Evolutionary conservation across 2,329 filamentous ascomycete species (phyloP), one percentile per base, ranked within the genome.

Genomic region (Penicillium concentricum): DNA sequence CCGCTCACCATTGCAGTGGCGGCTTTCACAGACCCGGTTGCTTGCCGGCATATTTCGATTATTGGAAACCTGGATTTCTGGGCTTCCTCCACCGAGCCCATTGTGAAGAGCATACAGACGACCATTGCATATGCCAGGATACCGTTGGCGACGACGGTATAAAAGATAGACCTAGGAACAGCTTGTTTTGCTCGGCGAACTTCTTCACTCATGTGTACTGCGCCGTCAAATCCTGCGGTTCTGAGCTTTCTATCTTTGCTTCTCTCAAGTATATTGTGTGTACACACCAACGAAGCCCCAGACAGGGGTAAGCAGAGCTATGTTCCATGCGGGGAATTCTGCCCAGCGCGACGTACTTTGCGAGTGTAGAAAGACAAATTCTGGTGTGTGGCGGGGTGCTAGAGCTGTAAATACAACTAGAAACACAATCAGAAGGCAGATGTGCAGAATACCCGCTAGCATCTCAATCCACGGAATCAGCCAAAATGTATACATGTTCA

Each of bases 201-300:
- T 62, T 79, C 76, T 60, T 79, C 76, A 24, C 75, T 76, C 75
- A 81, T 78, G 54, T 82, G 79, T 0, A 82, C 70, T 13, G 76
- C 75, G 10, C 78, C 74, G 44, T 82, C 79, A 48, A 79, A 79
- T 12, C 79, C 79, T 75, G 57, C 18, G 12, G 35, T 41, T 5
- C 4, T 48, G 22, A 45, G 44, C n/a, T 28, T 28, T 8, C 9
- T 24, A 4, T 5, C 2, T 18, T n/a, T 32, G 3, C 0, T 12
- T 22, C 18, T 24, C 6, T 2, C 9, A 15, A 6, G 4, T 8
- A 8, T n/a, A 5, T 30, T 13, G 10, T 4, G 8, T 16, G 15
- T 45, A 43, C 65, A n/a, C 6, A 61, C 60, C 60, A 1, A 56
- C 58, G 7, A 61, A 61, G 0, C 58, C 58, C 64, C 72, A 73